Conservation (phyloP, 805 yeast genomes). For the Gaillardinia entomophila region DNA sequence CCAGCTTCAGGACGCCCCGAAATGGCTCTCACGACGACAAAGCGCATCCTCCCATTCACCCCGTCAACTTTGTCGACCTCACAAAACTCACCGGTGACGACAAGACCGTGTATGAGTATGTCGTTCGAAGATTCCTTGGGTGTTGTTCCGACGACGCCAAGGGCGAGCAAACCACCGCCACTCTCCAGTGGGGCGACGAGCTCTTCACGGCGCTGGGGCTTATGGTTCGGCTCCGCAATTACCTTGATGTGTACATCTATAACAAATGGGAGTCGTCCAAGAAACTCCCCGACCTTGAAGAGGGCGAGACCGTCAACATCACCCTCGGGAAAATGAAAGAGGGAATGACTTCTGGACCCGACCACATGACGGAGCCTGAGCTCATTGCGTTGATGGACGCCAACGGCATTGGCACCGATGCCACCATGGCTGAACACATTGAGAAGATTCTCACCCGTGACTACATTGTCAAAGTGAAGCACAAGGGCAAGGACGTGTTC, state of each 20-base stretch:
- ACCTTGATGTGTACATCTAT: constrained; percentile 74
- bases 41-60: constrained; percentile 99
- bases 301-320: constrained; percentile 55
- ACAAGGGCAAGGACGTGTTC: constrained; percentile 38
- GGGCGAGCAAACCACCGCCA: constrained; percentile 62
- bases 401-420: constrained; percentile 98
- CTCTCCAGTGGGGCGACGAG: constrained; percentile 75
- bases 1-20: constrained; percentile 61
- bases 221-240: constrained; percentile 67
- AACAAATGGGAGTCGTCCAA: constrained; percentile 68
- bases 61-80: constrained; percentile 47
- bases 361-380: constrained; percentile 85
- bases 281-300: constrained; percentile 56
- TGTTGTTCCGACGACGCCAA: constrained; percentile 89
- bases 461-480: constrained; percentile 49
- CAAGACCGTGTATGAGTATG: constrained; percentile 76
- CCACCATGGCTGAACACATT: constrained; percentile 97
- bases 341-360: constrained; percentile 80
- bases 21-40: constrained; percentile 82
- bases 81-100: constrained; percentile 37
- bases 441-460: constrained; percentile 67
- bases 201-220: constrained; percentile 68
- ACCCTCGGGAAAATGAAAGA: constrained; percentile 53
- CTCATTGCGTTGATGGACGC: constrained; percentile 90
- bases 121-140: constrained; percentile 81